Evolutionary conservation across 352 stramenopile species (phyloP), one percentile per base, ranked within the genome.

Genomic region (Globisporangium ultimum): DNA sequence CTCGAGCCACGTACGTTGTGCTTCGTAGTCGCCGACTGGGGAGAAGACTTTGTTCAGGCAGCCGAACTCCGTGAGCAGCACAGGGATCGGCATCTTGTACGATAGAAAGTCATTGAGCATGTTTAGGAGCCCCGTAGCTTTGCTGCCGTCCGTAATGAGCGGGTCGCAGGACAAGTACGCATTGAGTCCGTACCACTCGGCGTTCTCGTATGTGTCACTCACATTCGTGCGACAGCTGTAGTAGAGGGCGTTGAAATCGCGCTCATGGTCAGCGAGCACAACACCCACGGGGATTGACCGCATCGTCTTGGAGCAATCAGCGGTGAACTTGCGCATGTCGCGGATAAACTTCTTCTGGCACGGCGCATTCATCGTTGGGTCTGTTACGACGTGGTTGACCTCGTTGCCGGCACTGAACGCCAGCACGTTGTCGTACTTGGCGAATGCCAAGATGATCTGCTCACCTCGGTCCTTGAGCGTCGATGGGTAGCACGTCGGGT

Each of bases 271-370:
- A 2, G 86, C 81, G 14, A 84, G 34, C 11, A 93, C 79, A 36
- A 93, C 74, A 36, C 88, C 88, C 9, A 97, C 74, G 0, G 88
- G 85, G 38, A 97, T 78, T n/a, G 78, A 18, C 3, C 88, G 81
- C 21, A 91, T 66, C 42, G 66, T 78, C 20, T 17, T 28, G 1
- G 52, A 32, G 51, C 88, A 96, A 2, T 48, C 56, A 2, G 52
- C 57, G 12, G 93, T 68, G 67, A 88, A 96, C 10, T 56, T 60
- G 42, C 87, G 72, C 82, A 96, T 93, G 56, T 96, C 88, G 2
- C 75, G 69, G 38, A 97, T 67, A 52, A 95, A 95, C 61, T 95
- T 95, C 66, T 97, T 97, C 61, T 94, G 83, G 64, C 88, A 97
- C 10, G 88, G 78, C 11, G 79, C 84, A 53, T 95, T 94, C 11